A percentile compares a stretch with the other conserved stretches of the same genome.
phyloP scores from a whole-genome alignment of 768 basidiomycete genomes.

The Suillus occidentalis region DNA sequence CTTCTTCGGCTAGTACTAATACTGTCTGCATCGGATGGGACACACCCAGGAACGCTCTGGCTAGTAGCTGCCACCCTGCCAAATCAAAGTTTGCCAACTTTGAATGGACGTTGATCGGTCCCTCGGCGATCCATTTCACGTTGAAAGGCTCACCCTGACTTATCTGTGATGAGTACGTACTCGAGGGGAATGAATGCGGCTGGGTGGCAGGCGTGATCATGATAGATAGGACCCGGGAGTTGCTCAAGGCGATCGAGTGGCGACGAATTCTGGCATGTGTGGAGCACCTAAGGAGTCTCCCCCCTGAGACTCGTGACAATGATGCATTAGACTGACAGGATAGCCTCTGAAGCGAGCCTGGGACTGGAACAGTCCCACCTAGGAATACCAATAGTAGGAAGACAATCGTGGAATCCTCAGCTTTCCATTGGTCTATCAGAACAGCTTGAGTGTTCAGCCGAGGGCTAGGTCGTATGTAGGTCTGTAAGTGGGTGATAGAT shows the following conservation, averaged over 20 bases:
- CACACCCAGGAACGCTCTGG: background rate
- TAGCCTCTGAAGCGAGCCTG: background rate
- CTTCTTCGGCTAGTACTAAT: background rate
- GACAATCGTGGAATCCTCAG: background rate
- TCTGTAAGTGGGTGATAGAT: background rate
- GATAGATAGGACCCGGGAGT: background rate
- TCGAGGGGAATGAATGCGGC: background rate
- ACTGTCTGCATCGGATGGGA: background rate
- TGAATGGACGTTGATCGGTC: background rate
- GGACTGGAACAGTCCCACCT: background rate
- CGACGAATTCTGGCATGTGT: background rate
- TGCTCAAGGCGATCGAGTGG: background rate
- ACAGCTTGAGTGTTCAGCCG: background rate
- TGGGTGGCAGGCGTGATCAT: background rate
- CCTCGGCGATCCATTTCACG: background rate
- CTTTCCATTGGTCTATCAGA: background rate
- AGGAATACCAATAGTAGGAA: background rate
- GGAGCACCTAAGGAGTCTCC: background rate
- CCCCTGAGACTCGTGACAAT: background rate
- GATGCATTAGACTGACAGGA: no score
- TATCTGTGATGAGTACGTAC: background rate
- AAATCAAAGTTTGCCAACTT: background rate
- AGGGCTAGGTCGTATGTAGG: background rate
- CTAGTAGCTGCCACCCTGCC: background rate
- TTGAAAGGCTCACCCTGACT: no score